phyloP scores from a whole-genome alignment of 257 asterid species.

The Solanum paucissectum region DNA sequence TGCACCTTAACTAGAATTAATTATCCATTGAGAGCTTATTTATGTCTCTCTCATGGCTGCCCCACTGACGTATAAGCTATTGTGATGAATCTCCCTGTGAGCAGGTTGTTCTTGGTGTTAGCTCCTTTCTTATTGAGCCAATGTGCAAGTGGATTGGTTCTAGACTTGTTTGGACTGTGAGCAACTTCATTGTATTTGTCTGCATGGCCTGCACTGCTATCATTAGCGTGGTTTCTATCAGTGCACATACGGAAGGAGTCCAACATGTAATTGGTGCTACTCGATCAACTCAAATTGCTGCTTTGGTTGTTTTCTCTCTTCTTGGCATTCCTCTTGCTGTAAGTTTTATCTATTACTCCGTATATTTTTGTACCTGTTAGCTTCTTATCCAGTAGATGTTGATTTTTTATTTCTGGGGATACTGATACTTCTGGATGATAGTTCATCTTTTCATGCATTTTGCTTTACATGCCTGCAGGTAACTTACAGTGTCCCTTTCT shows the following conservation, averaged over 20 bases:
- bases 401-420: background rate
- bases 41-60: background rate
- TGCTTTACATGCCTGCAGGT: conserved; percentile 35
- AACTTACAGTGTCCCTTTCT: conserved; percentile 94
- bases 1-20: background rate
- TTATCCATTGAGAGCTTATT: background rate
- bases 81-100: background rate
- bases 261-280: conserved; percentile 76
- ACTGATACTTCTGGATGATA: background rate
- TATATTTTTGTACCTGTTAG: background rate
- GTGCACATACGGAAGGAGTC: conserved; percentile 53
- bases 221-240: conserved; percentile 56
- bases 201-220: conserved; percentile 95
- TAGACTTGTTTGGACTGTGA: conserved; percentile 75
- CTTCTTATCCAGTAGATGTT: background rate
- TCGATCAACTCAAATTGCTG: conserved; percentile 58
- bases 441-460: conserved; percentile 5
- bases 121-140: conserved; percentile 82
- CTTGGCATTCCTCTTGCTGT: conserved; percentile 99
- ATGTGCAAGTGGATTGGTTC: conserved; percentile 79
- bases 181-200: conserved; percentile 73
- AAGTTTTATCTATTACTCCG: conserved; percentile 20
- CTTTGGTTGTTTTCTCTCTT: conserved; percentile 75
- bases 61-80: background rate
- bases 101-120: conserved; percentile 90